Conservation (phyloP, 140 eudicot species). For the Bidens hawaiensis region DNA sequence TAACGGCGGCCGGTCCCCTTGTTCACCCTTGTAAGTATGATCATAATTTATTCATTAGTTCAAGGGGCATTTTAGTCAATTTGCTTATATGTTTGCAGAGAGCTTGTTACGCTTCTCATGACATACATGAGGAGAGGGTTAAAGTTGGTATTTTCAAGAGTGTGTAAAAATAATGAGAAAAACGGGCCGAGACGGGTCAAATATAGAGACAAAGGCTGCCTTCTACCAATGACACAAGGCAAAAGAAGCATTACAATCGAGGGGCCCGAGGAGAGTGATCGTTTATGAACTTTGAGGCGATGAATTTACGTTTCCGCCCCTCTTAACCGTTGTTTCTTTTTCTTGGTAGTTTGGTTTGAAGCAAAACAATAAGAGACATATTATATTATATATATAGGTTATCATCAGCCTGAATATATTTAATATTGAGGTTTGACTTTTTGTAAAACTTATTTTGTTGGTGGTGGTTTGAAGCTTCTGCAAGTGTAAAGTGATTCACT, state of each 20-base stretch:
- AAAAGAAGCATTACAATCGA: slow-evolving; percentile 47
- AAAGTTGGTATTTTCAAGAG: slow-evolving; percentile 42
- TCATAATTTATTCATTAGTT: slow-evolving; percentile 1
- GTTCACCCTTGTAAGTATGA: slow-evolving; percentile 88
- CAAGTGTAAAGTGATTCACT: slow-evolving; percentile 21
- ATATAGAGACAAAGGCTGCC: slow-evolving; percentile 54
- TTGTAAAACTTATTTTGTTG: slow-evolving; percentile 18
- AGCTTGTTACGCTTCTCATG: slow-evolving; percentile 55
- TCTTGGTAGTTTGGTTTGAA: slow-evolving; percentile 28
- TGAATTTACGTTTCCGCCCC: slow-evolving; percentile 1
- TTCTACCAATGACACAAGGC: slow-evolving; percentile 54
- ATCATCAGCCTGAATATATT: slow-evolving; percentile 18
- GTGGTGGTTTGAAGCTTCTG: slow-evolving; percentile 23
- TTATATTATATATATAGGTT: no score
- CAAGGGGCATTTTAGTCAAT: slow-evolving; percentile 4
- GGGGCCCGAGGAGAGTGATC: slow-evolving; percentile 35
- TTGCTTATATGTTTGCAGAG: slow-evolving; percentile 43
- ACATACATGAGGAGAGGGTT: slow-evolving; percentile 57
- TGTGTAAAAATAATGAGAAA: slow-evolving; percentile 58
- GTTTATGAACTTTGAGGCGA: slow-evolving; percentile 22
- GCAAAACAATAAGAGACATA: slow-evolving; percentile 28
- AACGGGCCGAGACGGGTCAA: slow-evolving; percentile 50
- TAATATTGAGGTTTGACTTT: slow-evolving; percentile 17
- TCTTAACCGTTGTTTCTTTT: slow-evolving; percentile 8
- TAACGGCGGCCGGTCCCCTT: slow-evolving; percentile 90